Conservation (phyloP, 1,284 basidiomycete species). For the Rhodotorula glutinis region DNA sequence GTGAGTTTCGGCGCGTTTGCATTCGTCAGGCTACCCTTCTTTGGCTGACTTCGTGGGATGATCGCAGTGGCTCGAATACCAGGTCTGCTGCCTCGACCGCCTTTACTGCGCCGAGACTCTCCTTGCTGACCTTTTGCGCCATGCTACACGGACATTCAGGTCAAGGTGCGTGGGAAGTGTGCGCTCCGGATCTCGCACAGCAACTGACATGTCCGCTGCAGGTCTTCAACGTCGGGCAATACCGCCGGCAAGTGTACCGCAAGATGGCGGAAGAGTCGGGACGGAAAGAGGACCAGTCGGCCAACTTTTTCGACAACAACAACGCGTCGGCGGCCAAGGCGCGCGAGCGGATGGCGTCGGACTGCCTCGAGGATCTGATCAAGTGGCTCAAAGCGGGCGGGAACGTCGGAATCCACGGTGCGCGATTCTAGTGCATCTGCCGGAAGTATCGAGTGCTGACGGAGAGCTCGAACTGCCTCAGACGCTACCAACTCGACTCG, state of each 20-base stretch:
- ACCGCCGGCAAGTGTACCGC: slow-evolving; percentile 82
- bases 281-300: slow-evolving; percentile 82
- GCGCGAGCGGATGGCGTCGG: slow-evolving; percentile 80
- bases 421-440: slow-evolving; percentile 32
- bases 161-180: slow-evolving; percentile 18
- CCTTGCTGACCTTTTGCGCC: not conserved
- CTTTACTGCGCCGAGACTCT: too few species aligned
- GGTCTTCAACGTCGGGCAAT: slow-evolving; percentile 98
- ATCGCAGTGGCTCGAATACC: slow-evolving; percentile 91
- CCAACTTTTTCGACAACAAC: slow-evolving; percentile 84
- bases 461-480: slow-evolving; percentile 44
- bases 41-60: not conserved
- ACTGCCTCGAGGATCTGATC: slow-evolving; percentile 92
- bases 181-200: not conserved
- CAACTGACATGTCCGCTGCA: slow-evolving; percentile 43
- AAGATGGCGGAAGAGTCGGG: slow-evolving; percentile 68
- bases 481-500: slow-evolving; percentile 92
- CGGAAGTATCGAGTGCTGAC: too few species aligned
- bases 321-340: slow-evolving; percentile 74
- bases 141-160: slow-evolving; percentile 14
- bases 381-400: slow-evolving; percentile 84
- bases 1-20: too few species aligned
- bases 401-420: slow-evolving; percentile 97
- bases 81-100: slow-evolving; percentile 68
- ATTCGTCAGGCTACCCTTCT: too few species aligned